Base-by-base conservation (phyloP, 2,329 filamentous ascomycete species). In the Knufia fluminis region DNA sequence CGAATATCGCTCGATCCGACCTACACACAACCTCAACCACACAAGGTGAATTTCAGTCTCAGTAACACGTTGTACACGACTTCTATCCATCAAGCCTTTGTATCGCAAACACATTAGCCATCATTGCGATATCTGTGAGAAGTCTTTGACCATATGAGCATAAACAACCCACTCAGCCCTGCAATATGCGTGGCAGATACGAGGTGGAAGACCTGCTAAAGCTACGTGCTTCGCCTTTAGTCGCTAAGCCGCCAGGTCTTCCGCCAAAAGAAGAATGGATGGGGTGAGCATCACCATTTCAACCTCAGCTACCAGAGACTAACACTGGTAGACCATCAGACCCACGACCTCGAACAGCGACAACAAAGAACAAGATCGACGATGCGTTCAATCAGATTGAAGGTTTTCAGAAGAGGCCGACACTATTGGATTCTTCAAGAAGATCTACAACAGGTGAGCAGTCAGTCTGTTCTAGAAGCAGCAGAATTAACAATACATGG, bases 191-290 rank as follows among this genome's bases (percentile, higher is more conserved):
- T 56, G 66, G 73, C 62, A 78, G 80, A 73, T 96, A 96, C 68
- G 78, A 85, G 54, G 75, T 79, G 67, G 86, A 90, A 56, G 77
- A 85, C 68, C 75, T 97, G 59, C 73, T 88, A 61, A 75, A 77
- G 65, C 73, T 97, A 61, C 80, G 83, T 68, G 75, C 84, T 52
- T 96, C 91, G 56, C 89, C 89, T 57, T 74, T 95, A 66, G 89
- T 89, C 62, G 72, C 77, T 60, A 94, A 86, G 68, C 91, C 91
- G 41, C 73, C 83, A 55, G 78, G 76, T 56, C 76, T 96, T 40
- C 90, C 89, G 57, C 85, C 88, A 22, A 78, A 84, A 55, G 88
- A 94, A 71, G 87, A 94, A 73, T 97, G 90, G 90, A 94, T 96
- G 88, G 89, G 91, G 85, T 94, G 74, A 57, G 22, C 42, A 33